Conservation (phyloP, 2,329 filamentous ascomycete genomes). For the Cyphellophora attinorum region DNA sequence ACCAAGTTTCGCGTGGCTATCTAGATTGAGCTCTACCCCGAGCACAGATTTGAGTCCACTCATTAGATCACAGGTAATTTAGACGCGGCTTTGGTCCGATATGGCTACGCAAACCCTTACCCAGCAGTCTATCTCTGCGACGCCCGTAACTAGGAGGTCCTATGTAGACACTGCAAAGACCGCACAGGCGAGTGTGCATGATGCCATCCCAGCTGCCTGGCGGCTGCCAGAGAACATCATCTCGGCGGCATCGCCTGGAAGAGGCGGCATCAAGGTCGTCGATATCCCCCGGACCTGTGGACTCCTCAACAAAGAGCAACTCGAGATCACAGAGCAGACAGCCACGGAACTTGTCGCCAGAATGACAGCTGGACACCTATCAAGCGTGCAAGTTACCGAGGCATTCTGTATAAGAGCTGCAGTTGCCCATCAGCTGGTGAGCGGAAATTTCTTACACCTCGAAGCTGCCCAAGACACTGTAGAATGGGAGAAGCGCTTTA, state of each 20-base stretch:
- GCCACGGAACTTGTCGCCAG: constrained; percentile 32
- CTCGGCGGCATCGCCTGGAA: constrained; percentile 1
- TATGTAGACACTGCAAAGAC: constrained; percentile 4
- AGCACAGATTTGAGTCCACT: too few species aligned
- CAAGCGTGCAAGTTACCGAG: constrained; percentile 35
- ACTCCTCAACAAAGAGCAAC: constrained; percentile 20
- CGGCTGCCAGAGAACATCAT: constrained; percentile 6
- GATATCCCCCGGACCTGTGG: constrained; percentile 8
- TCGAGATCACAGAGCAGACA: constrained; percentile 40
- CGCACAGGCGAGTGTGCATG: constrained; percentile 4
- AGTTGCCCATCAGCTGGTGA: constrained; percentile 28
- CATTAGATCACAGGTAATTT: too few species aligned
- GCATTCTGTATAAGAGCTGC: constrained; percentile 48
- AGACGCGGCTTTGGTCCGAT: too few species aligned
- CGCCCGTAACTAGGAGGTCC: too few species aligned
- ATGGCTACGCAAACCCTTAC: too few species aligned
- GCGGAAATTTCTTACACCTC: constrained; percentile 1
- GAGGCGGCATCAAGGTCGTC: constrained; percentile 1
- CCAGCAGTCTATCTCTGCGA: too few species aligned
- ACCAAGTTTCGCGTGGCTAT: too few species aligned
- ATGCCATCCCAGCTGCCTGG: constrained; percentile 9
- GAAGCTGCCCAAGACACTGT: background rate
- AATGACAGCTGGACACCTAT: constrained; percentile 35
- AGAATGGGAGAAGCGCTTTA: background rate
- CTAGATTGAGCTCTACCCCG: too few species aligned